These are phyloP conservation scores for Suillus variegatus DNA, from an alignment of 768 basidiomycete genomes.

Conservation along the genomic window DNA sequence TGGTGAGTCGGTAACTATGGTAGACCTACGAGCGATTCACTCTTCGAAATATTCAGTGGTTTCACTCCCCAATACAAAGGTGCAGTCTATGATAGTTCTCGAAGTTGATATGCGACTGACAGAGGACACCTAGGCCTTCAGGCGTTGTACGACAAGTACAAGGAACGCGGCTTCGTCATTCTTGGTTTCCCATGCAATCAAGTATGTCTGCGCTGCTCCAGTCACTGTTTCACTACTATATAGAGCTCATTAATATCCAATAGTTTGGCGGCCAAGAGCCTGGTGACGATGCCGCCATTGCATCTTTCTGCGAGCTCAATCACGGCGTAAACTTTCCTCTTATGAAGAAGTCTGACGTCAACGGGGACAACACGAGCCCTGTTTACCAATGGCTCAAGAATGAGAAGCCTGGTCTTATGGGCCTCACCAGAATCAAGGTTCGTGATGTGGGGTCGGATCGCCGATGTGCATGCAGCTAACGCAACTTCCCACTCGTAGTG, in stretches of 20 bases:
- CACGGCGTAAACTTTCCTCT: slow-evolving; percentile 90
- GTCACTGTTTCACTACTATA: neutral
- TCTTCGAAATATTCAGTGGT: slow-evolving; percentile 48
- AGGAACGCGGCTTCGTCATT: slow-evolving; percentile 71
- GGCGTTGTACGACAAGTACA: slow-evolving; percentile 77
- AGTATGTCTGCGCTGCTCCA: slow-evolving; percentile 35
- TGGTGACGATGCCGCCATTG: slow-evolving; percentile 73
- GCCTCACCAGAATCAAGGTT: slow-evolving; percentile 46
- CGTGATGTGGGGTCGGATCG: slow-evolving; percentile 33
- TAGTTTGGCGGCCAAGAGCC: slow-evolving; percentile 90
- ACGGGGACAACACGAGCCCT: slow-evolving; percentile 81
- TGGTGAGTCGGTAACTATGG: slow-evolving; percentile 41
- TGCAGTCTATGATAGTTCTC: slow-evolving; percentile 18
- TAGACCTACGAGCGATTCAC: neutral
- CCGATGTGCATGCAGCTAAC: slow-evolving; percentile 2
- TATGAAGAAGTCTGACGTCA: slow-evolving; percentile 93
- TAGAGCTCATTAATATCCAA: neutral
- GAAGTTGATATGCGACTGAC: neutral
- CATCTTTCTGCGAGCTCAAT: slow-evolving; percentile 74
- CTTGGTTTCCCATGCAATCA: slow-evolving; percentile 94
- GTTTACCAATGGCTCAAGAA: slow-evolving; percentile 86
- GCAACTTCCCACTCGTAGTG: slow-evolving; percentile 45
- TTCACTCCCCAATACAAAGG: slow-evolving; percentile 83
- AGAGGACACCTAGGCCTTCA: slow-evolving; percentile 60
- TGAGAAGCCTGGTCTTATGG: slow-evolving; percentile 72